Evolutionary conservation across 768 basidiomycete species (phyloP).

Genomic region (Pulveroboletus sp.): DNA sequence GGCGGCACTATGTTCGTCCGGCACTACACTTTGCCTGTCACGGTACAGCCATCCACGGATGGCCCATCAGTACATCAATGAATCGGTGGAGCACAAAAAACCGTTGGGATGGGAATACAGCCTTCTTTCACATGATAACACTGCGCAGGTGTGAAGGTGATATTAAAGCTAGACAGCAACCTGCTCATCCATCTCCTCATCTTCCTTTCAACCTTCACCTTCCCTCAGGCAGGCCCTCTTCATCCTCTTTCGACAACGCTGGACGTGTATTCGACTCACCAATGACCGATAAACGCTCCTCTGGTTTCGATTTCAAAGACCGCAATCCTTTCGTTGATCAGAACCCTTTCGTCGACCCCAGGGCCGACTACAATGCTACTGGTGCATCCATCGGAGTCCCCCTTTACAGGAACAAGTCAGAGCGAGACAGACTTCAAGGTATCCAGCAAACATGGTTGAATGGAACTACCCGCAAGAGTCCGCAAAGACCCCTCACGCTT

Average conservation of each 20-base stretch:
- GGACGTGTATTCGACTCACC: slow-evolving; percentile 12
- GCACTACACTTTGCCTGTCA: no score
- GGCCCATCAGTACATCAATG: no score
- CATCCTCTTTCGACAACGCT: slow-evolving; percentile 10
- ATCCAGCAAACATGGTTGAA: slow-evolving; percentile 63
- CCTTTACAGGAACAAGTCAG: slow-evolving; percentile 83
- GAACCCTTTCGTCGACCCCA: slow-evolving; percentile 43
- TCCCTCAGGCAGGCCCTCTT: slow-evolving; percentile 29
- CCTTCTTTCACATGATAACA: no score
- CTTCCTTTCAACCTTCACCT: background rate
- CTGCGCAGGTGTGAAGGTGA: background rate
- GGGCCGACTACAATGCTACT: slow-evolving; percentile 28
- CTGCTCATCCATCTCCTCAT: background rate
- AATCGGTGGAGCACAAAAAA: no score
- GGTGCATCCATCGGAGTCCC: slow-evolving; percentile 35
- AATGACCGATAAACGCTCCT: slow-evolving; percentile 47
- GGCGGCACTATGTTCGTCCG: no score
- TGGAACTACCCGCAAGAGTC: slow-evolving; percentile 22
- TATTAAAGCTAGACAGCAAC: background rate
- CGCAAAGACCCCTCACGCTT: slow-evolving; percentile 38
- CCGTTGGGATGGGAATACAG: no score
- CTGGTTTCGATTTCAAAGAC: slow-evolving; percentile 71
- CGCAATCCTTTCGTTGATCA: slow-evolving; percentile 46
- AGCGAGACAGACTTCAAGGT: slow-evolving; percentile 80
- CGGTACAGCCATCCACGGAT: no score